Base-by-base conservation (phyloP, 2,329 filamentous ascomycete species). In the Teratosphaeria gauchensis region DNA sequence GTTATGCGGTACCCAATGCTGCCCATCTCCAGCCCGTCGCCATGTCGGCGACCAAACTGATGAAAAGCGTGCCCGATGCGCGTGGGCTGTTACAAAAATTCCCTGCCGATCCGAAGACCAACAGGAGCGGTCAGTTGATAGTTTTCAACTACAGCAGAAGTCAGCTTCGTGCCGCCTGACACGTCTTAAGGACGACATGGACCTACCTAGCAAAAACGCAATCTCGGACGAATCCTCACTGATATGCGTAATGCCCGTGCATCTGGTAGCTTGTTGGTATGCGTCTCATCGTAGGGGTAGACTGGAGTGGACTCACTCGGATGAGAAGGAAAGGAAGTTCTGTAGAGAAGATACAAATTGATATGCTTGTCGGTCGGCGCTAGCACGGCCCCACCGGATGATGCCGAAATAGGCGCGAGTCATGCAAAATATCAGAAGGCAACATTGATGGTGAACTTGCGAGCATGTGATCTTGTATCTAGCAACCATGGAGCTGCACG, bases 141-240 rank as follows among this genome's bases (percentile, higher is more conserved):
- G 86, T 88, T 89, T 88, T 88, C 86, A 89, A 89, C 33, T 35
- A 14, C 14, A 35, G 33, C 8, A 35, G 33, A 16, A 46, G 38
- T 46, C 38, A 46, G 38, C 38, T 46, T 46, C 38, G 12, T 46
- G 38, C 12, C n/a, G n/a, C 16, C 16, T 6, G 38, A 46, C 38
- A 16, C 16, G 38, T 16, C 16, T 6, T 16, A 28, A 5, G 6
- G 19, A 19, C 31, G 33, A 53, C 12, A 28, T 14, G n/a, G 12
- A 30, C 31, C n/a, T 19, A 53, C 24, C 86, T 88, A 90, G 87
- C 87, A 90, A 89, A 88, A 89, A 89, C 82, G 82, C 83, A 82
- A 83, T 84, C 86, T 90, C 88, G 84, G 88, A 90, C 85, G 82
- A 85, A 86, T 89, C 87, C 84, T 90, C 87, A 90, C 85, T 87